Evolutionary conservation across 257 asterid genomes (phyloP).

Genomic region (Rehmannia glutinosa): DNA sequence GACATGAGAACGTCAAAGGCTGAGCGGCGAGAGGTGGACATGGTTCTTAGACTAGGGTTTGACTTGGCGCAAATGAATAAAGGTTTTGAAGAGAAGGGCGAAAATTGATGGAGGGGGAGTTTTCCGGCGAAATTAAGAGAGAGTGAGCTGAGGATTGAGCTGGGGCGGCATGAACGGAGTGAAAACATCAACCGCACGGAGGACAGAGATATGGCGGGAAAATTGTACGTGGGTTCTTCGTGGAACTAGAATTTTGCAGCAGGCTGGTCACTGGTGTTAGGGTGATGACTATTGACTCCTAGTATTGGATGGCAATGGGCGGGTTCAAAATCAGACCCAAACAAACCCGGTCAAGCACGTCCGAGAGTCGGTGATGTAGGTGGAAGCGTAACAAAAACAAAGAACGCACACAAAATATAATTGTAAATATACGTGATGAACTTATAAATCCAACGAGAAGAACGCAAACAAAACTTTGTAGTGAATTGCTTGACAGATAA

Average conservation of each 20-base stretch:
- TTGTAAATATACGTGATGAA: no score
- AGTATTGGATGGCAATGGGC: no score
- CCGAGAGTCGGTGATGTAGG: no score
- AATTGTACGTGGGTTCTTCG: neutral
- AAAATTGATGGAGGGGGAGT: neutral
- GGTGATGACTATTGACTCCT: no score
- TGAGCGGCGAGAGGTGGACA: conserved; percentile 61
- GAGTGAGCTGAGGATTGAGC: conserved; percentile 20
- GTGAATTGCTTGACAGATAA: no score
- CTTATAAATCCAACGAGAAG: no score
- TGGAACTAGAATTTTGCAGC: neutral
- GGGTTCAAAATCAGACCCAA: no score
- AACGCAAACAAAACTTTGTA: no score
- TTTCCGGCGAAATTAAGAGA: conserved; percentile 27
- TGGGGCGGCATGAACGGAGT: conserved; percentile 24
- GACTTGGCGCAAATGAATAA: conserved; percentile 11
- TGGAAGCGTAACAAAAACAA: no score
- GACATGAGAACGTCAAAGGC: conserved; percentile 82
- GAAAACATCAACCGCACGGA: conserved; percentile 35
- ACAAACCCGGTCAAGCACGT: no score
- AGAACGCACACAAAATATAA: no score
- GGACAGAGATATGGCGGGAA: conserved; percentile 35
- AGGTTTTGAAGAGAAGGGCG: conserved; percentile 18
- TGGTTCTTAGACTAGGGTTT: conserved; percentile 48
- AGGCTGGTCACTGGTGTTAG: no score